Conservation (phyloP, 495 filamentous ascomycete species). For the Penicillium taxi region DNA sequence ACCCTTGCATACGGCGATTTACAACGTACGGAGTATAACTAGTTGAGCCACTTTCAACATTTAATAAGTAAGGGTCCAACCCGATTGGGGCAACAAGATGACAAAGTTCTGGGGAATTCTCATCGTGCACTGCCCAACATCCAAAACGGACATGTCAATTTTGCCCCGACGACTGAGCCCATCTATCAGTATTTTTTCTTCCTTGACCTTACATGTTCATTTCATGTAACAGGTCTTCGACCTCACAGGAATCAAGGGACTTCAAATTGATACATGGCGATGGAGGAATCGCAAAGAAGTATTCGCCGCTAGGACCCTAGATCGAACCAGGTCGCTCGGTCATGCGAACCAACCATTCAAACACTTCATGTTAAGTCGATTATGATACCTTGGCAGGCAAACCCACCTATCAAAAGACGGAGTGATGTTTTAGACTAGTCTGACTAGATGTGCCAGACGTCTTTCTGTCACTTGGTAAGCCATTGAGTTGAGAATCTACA, state of each 20-base stretch:
- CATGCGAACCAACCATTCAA: conserved; percentile 4
- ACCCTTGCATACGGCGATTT: conserved; percentile 14
- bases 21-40: not conserved
- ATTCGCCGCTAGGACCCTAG: not conserved
- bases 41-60: not conserved
- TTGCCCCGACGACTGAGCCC: conserved; percentile 3
- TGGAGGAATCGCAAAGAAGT: not conserved
- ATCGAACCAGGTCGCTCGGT: conserved; percentile 7
- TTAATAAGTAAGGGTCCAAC: not conserved
- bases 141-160: not conserved
- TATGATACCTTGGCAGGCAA: too few species aligned
- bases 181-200: not conserved
- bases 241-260: not conserved
- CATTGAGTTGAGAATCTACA: too few species aligned
- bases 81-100: conserved; percentile 1
- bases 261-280: not conserved
- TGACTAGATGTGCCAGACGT: too few species aligned
- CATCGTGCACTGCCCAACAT: conserved; percentile 1
- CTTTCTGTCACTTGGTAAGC: too few species aligned
- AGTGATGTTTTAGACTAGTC: too few species aligned
- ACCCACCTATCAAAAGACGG: not conserved
- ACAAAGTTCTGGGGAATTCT: conserved; percentile 2
- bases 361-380: too few species aligned
- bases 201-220: conserved; percentile 10
- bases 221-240: conserved; percentile 2